These are phyloP conservation scores for Artomyces pyxidatus DNA, from an alignment of 768 basidiomycete genomes.

Conservation along the genomic window DNA sequence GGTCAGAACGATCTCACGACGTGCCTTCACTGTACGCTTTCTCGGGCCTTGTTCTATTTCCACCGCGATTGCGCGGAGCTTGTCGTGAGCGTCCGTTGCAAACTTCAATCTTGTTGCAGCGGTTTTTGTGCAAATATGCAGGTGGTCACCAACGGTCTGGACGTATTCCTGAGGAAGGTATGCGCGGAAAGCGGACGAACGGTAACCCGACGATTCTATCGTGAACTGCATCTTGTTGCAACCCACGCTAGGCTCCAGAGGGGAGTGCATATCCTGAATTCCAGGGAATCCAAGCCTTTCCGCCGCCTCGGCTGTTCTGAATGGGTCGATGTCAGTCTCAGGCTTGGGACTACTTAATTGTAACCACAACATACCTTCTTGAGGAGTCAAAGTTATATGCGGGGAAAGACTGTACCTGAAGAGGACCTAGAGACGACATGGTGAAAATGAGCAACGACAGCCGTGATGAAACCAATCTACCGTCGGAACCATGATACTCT, in stretches of 20 bases:
- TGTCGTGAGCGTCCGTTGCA: background rate
- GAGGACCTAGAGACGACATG: background rate
- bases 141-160: conserved; percentile 1
- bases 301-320: conserved; percentile 7
- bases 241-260: conserved; percentile 14
- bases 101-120: conserved; percentile 14
- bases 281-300: conserved; percentile 16
- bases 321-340: background rate
- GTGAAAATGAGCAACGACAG: background rate
- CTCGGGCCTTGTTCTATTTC: background rate
- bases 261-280: conserved; percentile 18
- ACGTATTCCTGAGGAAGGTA: conserved; percentile 15
- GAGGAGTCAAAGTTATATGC: background rate
- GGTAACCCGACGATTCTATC: conserved; percentile 13
- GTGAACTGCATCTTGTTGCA: conserved; percentile 18
- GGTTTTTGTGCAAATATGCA: conserved; percentile 17
- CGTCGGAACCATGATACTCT: conserved; percentile 1
- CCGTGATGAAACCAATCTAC: background rate
- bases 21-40: conserved; percentile 2
- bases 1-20: conserved; percentile 18
- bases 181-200: conserved; percentile 17
- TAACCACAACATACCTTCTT: background rate
- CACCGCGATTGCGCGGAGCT: conserved; percentile 8
- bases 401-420: background rate
- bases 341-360: background rate